Base-by-base conservation (phyloP, 371 early-diverging fungal genomes). In the Funneliformis caledonium region DNA sequence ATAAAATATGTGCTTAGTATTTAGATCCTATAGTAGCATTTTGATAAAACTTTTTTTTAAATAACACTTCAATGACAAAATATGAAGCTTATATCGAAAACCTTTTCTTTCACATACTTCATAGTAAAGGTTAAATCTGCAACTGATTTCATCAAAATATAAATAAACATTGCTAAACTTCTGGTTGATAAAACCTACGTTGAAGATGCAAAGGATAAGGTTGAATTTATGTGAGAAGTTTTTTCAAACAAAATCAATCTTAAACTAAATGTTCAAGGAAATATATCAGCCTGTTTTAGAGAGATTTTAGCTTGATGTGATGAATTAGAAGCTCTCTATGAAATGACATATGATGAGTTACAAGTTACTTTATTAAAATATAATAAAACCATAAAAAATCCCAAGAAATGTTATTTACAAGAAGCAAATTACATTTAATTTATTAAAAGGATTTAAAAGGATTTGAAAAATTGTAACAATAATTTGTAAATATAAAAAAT, bases 171-270 rank as follows among this genome's bases (percentile, higher is more conserved):
- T 26, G 26, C n/a, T n/a, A n/a, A 26, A 26, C 26, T 26, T 26
- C 0, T 26, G 26, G 26, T 26, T 26, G 26, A 26, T 26, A 26
- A 26, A 26, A 26, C 0, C 26, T 26, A 26, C 26, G 74, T 89
- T 5, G 91, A 91, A 78, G 89, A 91, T 65, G 82, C 86, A 45
- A 89, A 92, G 76, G 88, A 90, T 12, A 90, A 90, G 62, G 69
- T 92, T 52, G 88, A 87, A 31, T 87, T 91, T 85, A 83, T 92
- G 84, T 85, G 87, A 82, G 89, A 92, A 68, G 50, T 64, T 0
- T 88, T 92, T 88, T 85, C 85, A 45, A 87, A 89, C 73, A 88
- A 87, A 0, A 26, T 26, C 26, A 26, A 26, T 81, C 85, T 26
- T 26, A 26, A 62, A 1, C 26, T 8, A 62, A 22, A 10, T 9